Evolutionary conservation across 257 asterid species (phyloP), one percentile per base, ranked within the genome.

Genomic region (Gardenia jasminoides): DNA sequence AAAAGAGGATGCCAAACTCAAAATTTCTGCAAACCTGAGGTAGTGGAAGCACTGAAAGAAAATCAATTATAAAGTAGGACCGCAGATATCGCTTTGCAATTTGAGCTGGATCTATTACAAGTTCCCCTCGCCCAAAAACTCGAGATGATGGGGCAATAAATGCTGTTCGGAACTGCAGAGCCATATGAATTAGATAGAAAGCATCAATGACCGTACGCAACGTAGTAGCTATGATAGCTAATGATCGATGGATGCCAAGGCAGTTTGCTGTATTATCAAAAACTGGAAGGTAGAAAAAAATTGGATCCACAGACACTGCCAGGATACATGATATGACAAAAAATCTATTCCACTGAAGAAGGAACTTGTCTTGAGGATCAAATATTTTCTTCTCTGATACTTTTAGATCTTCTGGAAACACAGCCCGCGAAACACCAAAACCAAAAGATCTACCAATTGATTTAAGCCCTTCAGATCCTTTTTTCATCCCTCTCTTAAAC

Each of bases 101-200:
- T 87, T 93, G 88, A 59, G 87, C 93, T 76, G 95, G 94, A 89
- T 93, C 96, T 78, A 96, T 93, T 20, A 96, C 99, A 82, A 96
- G 99, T 91, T 96, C 99, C 73, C 98, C 99, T 76, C 98, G 86
- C 72, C 99, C 99, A 89, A 96, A 96, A 76, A 96, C 99, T 81
- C 99, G 91, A 76, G 99, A 96, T 62, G 98, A 93, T n/a, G 99
- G 99, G 47, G 99, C 98, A 72, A 96, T 91, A 83, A 87, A 96
- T 78, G 99, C 99, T 54, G 99, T 96, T 75, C 98, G 94, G 81
- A 96, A 96, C 85, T 93, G 97, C 83, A 96, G 95, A 81, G 82
- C 97, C 98, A 96, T 92, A 85, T 91, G 97, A 80, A 92, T 80
- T 78, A 96, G 96, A 87, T 96, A 93, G 90, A 96, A 93, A 64